Conservation (phyloP, 805 yeast genomes). For the Candida montana region DNA sequence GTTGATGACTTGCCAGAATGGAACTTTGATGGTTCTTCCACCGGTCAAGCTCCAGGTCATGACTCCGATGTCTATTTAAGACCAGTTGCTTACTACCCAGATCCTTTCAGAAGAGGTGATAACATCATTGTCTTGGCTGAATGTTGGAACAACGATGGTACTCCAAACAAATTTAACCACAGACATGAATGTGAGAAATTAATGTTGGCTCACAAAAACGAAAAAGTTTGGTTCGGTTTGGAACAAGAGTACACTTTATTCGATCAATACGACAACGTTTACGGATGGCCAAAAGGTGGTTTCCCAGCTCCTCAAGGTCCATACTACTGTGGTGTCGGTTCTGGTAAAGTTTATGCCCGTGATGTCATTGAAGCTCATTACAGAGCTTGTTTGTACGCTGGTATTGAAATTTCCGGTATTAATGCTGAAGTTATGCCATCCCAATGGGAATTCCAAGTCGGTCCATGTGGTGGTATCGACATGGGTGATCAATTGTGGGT, state of each 20-base stretch:
- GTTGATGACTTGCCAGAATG: constrained; percentile 94
- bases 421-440: constrained; percentile 99
- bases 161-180: constrained; percentile 98
- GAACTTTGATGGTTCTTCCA: constrained; percentile 99
- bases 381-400: constrained; percentile 95
- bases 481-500: constrained; percentile 99
- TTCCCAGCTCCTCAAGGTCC: constrained; percentile 99
- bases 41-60: constrained; percentile 97
- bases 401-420: constrained; percentile 88
- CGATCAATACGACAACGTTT: constrained; percentile 82
- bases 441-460: constrained; percentile 99
- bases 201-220: constrained; percentile 83
- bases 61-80: constrained; percentile 93
- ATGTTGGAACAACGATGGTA: constrained; percentile 98
- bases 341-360: constrained; percentile 96
- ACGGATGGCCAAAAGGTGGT: constrained; percentile 99
- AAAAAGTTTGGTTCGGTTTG: constrained; percentile 93
- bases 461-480: constrained; percentile 90
- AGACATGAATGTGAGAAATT: constrained; percentile 95
- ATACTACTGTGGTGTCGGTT: constrained; percentile 99
- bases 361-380: constrained; percentile 99
- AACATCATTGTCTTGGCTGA: constrained; percentile 92
- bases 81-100: constrained; percentile 93
- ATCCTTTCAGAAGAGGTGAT: constrained; percentile 97
- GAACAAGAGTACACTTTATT: constrained; percentile 98